Conservation (phyloP, 352 stramenopile species). For the Globisporangium canariense region DNA sequence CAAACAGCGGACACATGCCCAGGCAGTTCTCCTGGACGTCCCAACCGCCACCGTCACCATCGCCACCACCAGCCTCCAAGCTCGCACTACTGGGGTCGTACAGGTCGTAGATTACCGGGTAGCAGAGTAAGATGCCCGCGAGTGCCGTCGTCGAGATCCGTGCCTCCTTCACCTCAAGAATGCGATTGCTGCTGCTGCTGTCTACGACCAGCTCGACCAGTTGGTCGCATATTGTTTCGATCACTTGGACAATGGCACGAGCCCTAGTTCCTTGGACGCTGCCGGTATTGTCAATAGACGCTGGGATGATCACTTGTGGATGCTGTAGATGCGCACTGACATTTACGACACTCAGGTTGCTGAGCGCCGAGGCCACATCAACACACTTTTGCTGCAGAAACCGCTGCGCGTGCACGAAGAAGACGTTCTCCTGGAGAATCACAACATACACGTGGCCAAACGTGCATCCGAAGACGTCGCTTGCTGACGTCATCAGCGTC, state of each 20-base stretch:
- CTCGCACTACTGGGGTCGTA: background rate
- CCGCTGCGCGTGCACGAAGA: conserved; percentile 33
- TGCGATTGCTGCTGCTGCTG: background rate
- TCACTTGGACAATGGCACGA: background rate
- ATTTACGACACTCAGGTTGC: conserved; percentile 29
- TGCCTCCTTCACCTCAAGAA: conserved; percentile 4
- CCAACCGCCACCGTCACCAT: conserved; percentile 19
- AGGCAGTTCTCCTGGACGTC: conserved; percentile 45
- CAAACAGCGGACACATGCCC: conserved; percentile 39
- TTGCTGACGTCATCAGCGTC: conserved; percentile 6
- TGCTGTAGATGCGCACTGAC: conserved; percentile 23
- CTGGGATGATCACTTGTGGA: conserved; percentile 14
- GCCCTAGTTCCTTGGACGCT: background rate
- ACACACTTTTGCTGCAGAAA: conserved; percentile 37
- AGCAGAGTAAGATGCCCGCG: conserved; percentile 41
- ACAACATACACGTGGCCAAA: conserved; percentile 22
- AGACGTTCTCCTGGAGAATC: conserved; percentile 37
- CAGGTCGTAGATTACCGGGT: conserved; percentile 42
- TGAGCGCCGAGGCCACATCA: conserved; percentile 18
- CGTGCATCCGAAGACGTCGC: background rate
- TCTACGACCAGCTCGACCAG: background rate
- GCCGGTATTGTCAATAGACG: background rate
- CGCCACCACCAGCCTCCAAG: background rate
- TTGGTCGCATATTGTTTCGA: conserved; percentile 3
- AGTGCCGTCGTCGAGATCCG: conserved; percentile 21